These are phyloP conservation scores for Boletus pseudopeckii DNA, from an alignment of 768 basidiomycete species.

Conservation along the genomic window DNA sequence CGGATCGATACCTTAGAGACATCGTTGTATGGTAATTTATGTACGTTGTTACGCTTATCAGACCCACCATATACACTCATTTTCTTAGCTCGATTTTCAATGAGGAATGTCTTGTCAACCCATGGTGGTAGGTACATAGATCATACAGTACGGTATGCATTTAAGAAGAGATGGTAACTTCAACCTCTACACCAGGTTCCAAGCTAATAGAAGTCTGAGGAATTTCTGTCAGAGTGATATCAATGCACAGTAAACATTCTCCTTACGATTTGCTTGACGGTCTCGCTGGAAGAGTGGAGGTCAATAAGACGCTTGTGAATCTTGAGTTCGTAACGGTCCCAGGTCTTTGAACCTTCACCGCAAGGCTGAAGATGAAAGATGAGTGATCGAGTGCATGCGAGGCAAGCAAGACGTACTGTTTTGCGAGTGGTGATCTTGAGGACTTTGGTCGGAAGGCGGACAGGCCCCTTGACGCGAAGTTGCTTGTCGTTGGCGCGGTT, in stretches of 20 bases:
- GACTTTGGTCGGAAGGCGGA: slow-evolving; percentile 98
- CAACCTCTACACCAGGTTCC: slow-evolving; percentile 99
- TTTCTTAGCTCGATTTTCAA: background rate
- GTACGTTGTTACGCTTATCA: slow-evolving; percentile 11
- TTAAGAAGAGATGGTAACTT: slow-evolving; percentile 90
- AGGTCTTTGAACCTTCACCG: slow-evolving; percentile 99
- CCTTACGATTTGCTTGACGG: slow-evolving; percentile 99
- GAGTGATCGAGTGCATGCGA: background rate
- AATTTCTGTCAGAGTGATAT: slow-evolving; percentile 2
- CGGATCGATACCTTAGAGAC: slow-evolving; percentile 19
- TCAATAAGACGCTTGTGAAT: slow-evolving; percentile 99
- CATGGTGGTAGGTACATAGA: slow-evolving; percentile 1
- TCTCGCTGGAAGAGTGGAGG: slow-evolving; percentile 96
- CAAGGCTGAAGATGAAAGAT: slow-evolving; percentile 63
- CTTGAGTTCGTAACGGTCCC: slow-evolving; percentile 99
- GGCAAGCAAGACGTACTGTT: slow-evolving; percentile 58
- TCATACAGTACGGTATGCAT: slow-evolving; percentile 2
- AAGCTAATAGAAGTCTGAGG: slow-evolving; percentile 93
- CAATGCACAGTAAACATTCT: background rate
- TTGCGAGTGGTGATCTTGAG: slow-evolving; percentile 99
- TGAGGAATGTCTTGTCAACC: background rate
- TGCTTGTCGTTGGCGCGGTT: slow-evolving; percentile 99
- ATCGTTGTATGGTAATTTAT: slow-evolving; percentile 17
- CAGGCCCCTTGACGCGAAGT: slow-evolving; percentile 97
- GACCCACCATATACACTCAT: slow-evolving; percentile 7